These are phyloP conservation scores for Stygiomarasmius scandens DNA, from an alignment of 1,284 basidiomycete species.

Conservation along the genomic window DNA sequence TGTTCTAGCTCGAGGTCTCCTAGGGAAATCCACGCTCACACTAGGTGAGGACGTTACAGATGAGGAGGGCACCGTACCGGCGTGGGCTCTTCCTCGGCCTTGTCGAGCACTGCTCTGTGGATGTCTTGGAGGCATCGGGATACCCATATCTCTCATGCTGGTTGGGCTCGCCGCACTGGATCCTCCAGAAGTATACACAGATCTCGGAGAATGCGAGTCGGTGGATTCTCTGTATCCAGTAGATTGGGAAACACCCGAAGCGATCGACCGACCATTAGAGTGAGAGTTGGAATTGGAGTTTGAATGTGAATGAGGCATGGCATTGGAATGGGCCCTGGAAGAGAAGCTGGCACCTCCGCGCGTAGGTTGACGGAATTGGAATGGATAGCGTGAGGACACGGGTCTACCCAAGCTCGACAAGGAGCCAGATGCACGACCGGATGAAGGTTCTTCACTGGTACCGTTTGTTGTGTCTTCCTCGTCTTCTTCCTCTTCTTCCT, in stretches of 20 bases:
- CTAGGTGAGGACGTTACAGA: slow-evolving; percentile 45
- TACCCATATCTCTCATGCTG: slow-evolving; percentile 44
- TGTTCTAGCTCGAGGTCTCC: slow-evolving; percentile 35
- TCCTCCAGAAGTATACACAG: slow-evolving; percentile 26
- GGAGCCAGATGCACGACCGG: slow-evolving; percentile 64
- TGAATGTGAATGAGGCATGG: slow-evolving; percentile 28
- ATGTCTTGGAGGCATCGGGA: slow-evolving; percentile 72
- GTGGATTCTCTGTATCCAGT: slow-evolving; percentile 61
- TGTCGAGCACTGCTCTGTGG: slow-evolving; percentile 48
- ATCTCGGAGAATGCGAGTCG: slow-evolving; percentile 49
- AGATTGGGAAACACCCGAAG: slow-evolving; percentile 50
- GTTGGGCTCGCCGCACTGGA: slow-evolving; percentile 28
- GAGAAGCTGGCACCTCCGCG: slow-evolving; percentile 46
- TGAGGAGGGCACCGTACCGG: slow-evolving; percentile 50
- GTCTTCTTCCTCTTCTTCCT: slow-evolving; percentile 39
- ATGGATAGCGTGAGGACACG: slow-evolving; percentile 68
- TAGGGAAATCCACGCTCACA: slow-evolving; percentile 45
- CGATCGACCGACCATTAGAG: slow-evolving; percentile 43
- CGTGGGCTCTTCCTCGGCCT: slow-evolving; percentile 43
- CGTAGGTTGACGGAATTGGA: slow-evolving; percentile 60
- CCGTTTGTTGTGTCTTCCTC: slow-evolving; percentile 38
- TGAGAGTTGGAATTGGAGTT: slow-evolving; percentile 28
- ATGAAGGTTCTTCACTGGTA: slow-evolving; percentile 49
- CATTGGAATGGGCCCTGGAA: slow-evolving; percentile 33
- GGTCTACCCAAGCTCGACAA: slow-evolving; percentile 82